A percentile compares a stretch with the other conserved stretches of the same genome.
These are phyloP conservation scores for Plectosphaerella cucumerina DNA, from an alignment of 2,329 filamentous ascomycete genomes.

Conservation along the genomic window DNA sequence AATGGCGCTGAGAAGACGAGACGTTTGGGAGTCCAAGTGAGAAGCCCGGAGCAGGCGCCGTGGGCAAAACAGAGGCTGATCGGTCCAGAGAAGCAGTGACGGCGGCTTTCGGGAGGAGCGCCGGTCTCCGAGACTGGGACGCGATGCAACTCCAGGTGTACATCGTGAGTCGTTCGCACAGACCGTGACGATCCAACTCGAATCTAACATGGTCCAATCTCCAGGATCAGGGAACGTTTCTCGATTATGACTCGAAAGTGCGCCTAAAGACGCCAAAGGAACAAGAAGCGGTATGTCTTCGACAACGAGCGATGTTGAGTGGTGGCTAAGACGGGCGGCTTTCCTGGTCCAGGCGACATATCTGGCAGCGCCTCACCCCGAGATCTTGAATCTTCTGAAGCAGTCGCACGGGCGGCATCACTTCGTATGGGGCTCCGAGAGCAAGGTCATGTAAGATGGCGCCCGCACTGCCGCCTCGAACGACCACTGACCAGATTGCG, in stretches of 20 bases:
- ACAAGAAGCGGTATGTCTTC: slow-evolving; percentile 5
- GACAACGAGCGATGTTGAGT: neutral
- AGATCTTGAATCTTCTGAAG: slow-evolving; percentile 1
- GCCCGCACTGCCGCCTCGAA: neutral
- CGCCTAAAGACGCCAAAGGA: slow-evolving; percentile 3
- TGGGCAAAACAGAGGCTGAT: neutral
- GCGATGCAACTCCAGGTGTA: slow-evolving; percentile 3
- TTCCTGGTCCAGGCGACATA: slow-evolving; percentile 4
- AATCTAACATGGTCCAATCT: neutral
- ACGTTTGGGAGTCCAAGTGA: slow-evolving; percentile 6
- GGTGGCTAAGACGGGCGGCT: neutral
- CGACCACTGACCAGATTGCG: neutral
- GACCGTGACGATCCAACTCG: slow-evolving; percentile 1
- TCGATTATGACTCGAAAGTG: neutral
- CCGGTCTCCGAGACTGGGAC: slow-evolving; percentile 4
- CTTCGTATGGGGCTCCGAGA: slow-evolving; percentile 6
- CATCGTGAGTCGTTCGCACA: neutral
- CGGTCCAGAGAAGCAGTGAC: neutral
- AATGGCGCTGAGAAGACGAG: slow-evolving; percentile 2
- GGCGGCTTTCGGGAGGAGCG: neutral
- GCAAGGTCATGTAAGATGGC: slow-evolving; percentile 3
- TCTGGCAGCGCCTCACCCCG: slow-evolving; percentile 5
- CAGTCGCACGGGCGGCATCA: slow-evolving; percentile 2
- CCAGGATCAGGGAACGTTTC: slow-evolving; percentile 4
- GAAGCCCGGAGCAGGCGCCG: neutral